These are phyloP conservation scores for Xylaria bambusicola DNA, from an alignment of 495 filamentous ascomycete genomes.

Conservation along the genomic window DNA sequence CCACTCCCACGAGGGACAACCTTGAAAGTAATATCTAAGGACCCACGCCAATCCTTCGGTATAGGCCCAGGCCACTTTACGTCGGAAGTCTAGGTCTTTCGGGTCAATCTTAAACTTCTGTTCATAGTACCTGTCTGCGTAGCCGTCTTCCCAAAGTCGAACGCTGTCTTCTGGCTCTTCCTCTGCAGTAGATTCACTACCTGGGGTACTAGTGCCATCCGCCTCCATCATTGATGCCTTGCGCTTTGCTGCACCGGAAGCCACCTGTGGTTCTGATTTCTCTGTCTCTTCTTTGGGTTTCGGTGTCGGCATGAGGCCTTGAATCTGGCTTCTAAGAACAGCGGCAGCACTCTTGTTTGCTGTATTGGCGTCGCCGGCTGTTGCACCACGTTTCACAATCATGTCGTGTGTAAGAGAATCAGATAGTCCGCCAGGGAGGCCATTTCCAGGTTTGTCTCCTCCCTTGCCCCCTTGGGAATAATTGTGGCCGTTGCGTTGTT, in stretches of 20 bases:
- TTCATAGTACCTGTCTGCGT: slow-evolving; percentile 94
- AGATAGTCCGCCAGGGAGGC: slow-evolving; percentile 42
- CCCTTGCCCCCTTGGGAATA: slow-evolving; percentile 48
- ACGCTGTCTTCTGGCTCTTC: slow-evolving; percentile 71
- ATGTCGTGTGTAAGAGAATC: slow-evolving; percentile 78
- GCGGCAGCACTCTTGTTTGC: slow-evolving; percentile 96
- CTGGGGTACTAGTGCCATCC: slow-evolving; percentile 53
- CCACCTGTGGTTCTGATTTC: slow-evolving; percentile 26
- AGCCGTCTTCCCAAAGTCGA: slow-evolving; percentile 91
- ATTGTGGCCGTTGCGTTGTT: slow-evolving; percentile 46
- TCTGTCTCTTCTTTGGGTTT: slow-evolving; percentile 21
- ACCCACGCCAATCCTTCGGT: slow-evolving; percentile 99
- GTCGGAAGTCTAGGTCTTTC: slow-evolving; percentile 80
- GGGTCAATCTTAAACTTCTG: slow-evolving; percentile 92
- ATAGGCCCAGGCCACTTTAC: slow-evolving; percentile 89
- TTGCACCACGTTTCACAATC: slow-evolving; percentile 75
- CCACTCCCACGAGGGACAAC: slow-evolving; percentile 97
- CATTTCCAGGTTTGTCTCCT: slow-evolving; percentile 9
- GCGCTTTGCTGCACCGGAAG: slow-evolving; percentile 52
- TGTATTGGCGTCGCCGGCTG: slow-evolving; percentile 70
- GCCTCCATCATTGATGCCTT: slow-evolving; percentile 63
- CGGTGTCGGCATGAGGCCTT: slow-evolving; percentile 45
- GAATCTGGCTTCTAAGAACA: slow-evolving; percentile 78
- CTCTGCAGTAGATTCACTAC: slow-evolving; percentile 45
- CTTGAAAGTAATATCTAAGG: slow-evolving; percentile 96